A percentile compares a stretch with the other conserved stretches of the same genome.
phyloP scores from a whole-genome alignment of 2,329 filamentous ascomycete species.

The Gnomoniopsis smithogilvyi region DNA sequence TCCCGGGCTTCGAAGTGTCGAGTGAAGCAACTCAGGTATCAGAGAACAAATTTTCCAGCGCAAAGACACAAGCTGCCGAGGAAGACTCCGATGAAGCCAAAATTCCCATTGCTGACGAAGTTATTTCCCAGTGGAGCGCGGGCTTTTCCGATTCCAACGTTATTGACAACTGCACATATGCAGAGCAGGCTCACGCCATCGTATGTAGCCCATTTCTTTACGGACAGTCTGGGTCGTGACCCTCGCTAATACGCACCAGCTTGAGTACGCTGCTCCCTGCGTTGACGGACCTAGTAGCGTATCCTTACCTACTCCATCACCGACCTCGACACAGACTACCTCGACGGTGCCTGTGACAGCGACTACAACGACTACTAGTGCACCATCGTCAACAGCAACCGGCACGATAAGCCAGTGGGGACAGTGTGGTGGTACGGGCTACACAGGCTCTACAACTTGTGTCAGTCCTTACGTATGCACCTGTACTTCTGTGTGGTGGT shows the following conservation, averaged over 20 bases:
- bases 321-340: neutral
- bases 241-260: neutral
- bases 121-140: slow-evolving; percentile 30
- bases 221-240: neutral
- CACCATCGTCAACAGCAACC: neutral
- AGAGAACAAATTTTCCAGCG: neutral
- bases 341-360: neutral
- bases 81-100: no score
- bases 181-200: slow-evolving; percentile 36
- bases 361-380: neutral
- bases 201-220: neutral
- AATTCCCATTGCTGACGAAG: neutral
- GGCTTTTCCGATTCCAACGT: slow-evolving; percentile 33
- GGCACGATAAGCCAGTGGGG: slow-evolving; percentile 29
- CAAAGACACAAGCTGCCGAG: no score
- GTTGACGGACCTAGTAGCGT: slow-evolving; percentile 5
- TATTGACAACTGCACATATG: slow-evolving; percentile 36
- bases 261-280: slow-evolving; percentile 6
- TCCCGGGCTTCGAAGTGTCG: neutral
- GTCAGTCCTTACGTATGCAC: slow-evolving; percentile 29
- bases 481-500: slow-evolving; percentile 28
- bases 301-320: neutral
- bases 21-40: no score
- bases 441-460: slow-evolving; percentile 31
- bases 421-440: slow-evolving; percentile 34